Percentiles rank a stretch among this genome's conserved stretches.
Evolutionary conservation across 129 eudicot genomes (phyloP).

Genomic region (Arctium minus): DNA sequence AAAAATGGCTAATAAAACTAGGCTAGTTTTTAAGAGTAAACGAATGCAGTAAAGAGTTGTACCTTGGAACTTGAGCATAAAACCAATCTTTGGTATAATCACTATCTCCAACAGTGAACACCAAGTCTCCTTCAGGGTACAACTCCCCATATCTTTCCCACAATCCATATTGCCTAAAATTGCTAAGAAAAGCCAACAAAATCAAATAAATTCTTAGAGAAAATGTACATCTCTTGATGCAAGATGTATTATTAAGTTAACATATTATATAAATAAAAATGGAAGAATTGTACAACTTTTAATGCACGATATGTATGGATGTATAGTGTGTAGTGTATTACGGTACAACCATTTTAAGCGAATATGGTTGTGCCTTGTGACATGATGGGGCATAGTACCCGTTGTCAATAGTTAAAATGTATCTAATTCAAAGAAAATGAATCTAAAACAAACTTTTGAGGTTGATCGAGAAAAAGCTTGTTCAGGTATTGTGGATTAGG

Average conservation of each 20-base stretch:
- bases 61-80: conserved; percentile 87
- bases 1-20: too few species aligned
- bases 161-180: conserved; percentile 89
- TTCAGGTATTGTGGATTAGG: conserved; percentile 68
- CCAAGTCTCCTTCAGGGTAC: conserved; percentile 65
- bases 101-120: conserved; percentile 65
- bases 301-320: background rate
- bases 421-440: background rate
- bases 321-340: background rate
- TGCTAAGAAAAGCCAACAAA: conserved; percentile 24
- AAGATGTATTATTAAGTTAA: background rate
- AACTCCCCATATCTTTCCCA: conserved; percentile 88
- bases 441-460: conserved; percentile 57
- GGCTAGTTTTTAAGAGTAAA: background rate
- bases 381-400: background rate
- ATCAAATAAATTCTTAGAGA: background rate
- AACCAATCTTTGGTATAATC: conserved; percentile 81
- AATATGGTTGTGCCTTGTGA: background rate
- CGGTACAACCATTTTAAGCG: background rate
- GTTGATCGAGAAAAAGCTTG: conserved; percentile 63
- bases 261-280: too few species aligned
- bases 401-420: background rate
- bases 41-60: background rate
- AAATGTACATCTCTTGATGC: background rate
- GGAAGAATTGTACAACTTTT: too few species aligned